Percentiles rank a stretch among this genome's conserved stretches.
These are phyloP conservation scores for Coemansia sp. DNA, from an alignment of 192 early-diverging fungal species.

Conservation along the genomic window DNA sequence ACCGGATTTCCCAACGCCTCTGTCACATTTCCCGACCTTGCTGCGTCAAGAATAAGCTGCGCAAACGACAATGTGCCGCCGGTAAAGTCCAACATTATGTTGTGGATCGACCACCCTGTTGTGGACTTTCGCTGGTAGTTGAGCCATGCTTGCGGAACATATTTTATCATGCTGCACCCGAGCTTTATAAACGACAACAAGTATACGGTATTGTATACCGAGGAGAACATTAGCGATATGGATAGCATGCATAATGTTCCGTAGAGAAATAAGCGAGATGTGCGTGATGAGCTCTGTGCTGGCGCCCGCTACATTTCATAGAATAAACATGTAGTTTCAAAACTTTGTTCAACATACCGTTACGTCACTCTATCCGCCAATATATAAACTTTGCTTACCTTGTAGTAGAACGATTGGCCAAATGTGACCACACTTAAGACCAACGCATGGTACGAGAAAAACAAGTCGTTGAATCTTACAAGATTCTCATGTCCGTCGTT, in stretches of 20 bases:
- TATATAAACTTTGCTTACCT: constrained; percentile 43
- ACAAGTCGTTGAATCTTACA: constrained; percentile 80
- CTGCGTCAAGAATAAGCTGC: constrained; percentile 77
- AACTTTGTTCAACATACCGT: not conserved
- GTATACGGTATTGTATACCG: constrained; percentile 65
- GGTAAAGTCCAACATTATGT: constrained; percentile 83
- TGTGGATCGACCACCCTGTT: constrained; percentile 86
- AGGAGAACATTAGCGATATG: constrained; percentile 7
- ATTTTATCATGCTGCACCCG: constrained; percentile 75
- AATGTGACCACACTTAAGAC: constrained; percentile 61
- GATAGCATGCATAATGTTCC: constrained; percentile 9
- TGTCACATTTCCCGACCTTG: constrained; percentile 47
- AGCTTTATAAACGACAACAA: constrained; percentile 78
- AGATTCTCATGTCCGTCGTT: constrained; percentile 68
- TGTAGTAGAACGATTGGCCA: constrained; percentile 65
- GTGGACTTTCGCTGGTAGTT: constrained; percentile 78
- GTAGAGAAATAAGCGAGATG: constrained; percentile 16
- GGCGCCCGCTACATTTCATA: constrained; percentile 10
- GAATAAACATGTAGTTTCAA: not conserved
- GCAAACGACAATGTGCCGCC: constrained; percentile 76
- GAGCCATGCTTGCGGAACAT: constrained; percentile 68
- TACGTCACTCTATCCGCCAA: not conserved
- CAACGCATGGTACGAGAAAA: constrained; percentile 86
- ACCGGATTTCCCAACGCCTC: constrained; percentile 64
- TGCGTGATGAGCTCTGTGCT: constrained; percentile 20